Conservation (phyloP, 2,329 filamentous ascomycete species). For the Chlorencoelia australis region DNA sequence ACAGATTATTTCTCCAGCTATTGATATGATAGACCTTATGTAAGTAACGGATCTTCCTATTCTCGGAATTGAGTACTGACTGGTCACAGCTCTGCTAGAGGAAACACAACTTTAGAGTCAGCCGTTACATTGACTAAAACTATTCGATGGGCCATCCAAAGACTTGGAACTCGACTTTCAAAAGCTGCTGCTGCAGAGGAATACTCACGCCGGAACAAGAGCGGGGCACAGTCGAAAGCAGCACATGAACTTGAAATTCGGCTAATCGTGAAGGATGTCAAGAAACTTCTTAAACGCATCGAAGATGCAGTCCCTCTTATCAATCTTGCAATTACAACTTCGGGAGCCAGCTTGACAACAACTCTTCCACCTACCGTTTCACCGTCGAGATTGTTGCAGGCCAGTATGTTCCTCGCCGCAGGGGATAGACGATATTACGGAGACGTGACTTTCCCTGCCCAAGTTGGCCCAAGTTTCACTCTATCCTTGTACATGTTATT, state of each 20-base stretch:
- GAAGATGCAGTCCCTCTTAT: constrained; percentile 87
- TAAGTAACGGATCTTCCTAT: constrained; percentile 32
- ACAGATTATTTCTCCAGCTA: constrained; percentile 78
- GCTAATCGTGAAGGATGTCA: constrained; percentile 65
- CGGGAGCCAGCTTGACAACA: constrained; percentile 76
- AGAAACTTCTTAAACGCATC: constrained; percentile 63
- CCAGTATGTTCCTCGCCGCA: constrained; percentile 80
- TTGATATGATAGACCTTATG: constrained; percentile 89
- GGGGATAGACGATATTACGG: constrained; percentile 76
- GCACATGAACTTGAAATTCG: constrained; percentile 55
- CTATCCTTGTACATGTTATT: constrained; percentile 95
- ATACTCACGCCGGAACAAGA: constrained; percentile 32
- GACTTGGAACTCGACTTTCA: constrained; percentile 65
- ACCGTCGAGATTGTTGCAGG: constrained; percentile 81
- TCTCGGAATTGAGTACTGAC: constrained; percentile 26
- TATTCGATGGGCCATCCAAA: constrained; percentile 73
- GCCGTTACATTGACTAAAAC: constrained; percentile 75
- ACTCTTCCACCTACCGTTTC: constrained; percentile 75
- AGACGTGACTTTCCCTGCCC: constrained; percentile 52
- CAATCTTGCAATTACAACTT: constrained; percentile 88
- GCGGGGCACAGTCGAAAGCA: constrained; percentile 38
- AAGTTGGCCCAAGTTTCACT: constrained; percentile 80
- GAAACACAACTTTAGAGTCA: constrained; percentile 75
- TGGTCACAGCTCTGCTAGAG: constrained; percentile 48
- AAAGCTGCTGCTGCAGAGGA: constrained; percentile 58